Percentiles rank a stretch among this genome's conserved stretches.
Evolutionary conservation across 2,329 filamentous ascomycete genomes (phyloP).

Genomic region (Cercospora sp.): DNA sequence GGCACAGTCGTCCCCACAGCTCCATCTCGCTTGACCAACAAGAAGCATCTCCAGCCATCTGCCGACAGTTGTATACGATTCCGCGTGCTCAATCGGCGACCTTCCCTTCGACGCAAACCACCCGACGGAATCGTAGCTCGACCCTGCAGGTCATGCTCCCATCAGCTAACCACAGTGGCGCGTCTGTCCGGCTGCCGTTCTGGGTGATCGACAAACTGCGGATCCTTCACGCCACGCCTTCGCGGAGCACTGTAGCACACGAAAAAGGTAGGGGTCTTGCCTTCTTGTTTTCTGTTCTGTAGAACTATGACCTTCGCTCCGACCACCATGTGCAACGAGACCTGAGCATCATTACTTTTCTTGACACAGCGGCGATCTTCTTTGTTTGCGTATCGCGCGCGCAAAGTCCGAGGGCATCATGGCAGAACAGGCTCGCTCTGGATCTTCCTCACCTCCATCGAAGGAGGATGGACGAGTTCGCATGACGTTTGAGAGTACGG

Average conservation of each 20-base stretch:
- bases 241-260: background rate
- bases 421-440: background rate
- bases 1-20: background rate
- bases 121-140: no score
- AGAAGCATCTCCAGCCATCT: background rate
- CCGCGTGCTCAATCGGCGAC: background rate
- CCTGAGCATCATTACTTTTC: background rate
- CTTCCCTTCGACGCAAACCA: slow-evolving; percentile 1
- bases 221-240: background rate
- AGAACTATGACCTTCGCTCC: background rate
- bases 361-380: background rate
- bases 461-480: background rate
- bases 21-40: slow-evolving; percentile 4
- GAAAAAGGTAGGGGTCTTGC: background rate
- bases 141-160: background rate
- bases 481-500: background rate
- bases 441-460: background rate
- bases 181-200: background rate
- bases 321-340: slow-evolving; percentile 1
- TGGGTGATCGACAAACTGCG: background rate
- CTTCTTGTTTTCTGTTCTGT: background rate
- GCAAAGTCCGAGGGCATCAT: no score
- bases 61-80: slow-evolving; percentile 2
- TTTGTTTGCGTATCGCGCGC: background rate
- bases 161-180: background rate